Evolutionary conservation across 768 basidiomycete genomes (phyloP), one percentile per base, ranked within the genome.

Genomic region (Peribolospora baueri): DNA sequence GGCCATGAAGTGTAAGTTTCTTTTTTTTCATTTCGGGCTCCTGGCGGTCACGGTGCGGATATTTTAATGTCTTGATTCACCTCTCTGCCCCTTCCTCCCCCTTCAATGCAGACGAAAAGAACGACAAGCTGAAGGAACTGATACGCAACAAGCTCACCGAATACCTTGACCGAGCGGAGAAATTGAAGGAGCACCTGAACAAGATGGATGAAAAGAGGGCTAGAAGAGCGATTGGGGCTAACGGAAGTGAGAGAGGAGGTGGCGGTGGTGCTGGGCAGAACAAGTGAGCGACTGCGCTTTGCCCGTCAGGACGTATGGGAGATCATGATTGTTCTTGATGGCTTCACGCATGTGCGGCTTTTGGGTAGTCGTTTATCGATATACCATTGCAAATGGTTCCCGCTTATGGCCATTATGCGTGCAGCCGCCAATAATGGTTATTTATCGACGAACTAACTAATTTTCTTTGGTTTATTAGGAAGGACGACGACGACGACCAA

Each of bases 91-190:
- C 13, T 48, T 10, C 25, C 39, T 50, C 3, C 11, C 25, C 9
- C 5, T 13, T 5, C n/a, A n/a, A 25, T 25, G 25, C 65, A 84
- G 82, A 85, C 64, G 84, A 88, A 72, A 90, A 85, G 77, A 97
- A 93, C 68, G 84, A 88, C 59, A 85, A 81, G 67, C 81, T 87
- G 46, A 88, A 85, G 67, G 66, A 73, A 47, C 70, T 95, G 61
- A 91, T 97, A 64, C 77, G 80, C 51, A 70, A 73, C 48, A 97
- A 95, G 75, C 80, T 91, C 62, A 77, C 73, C 49, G 91, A 95
- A 64, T 97, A 97, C 67, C 77, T 97, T 43, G 74, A 75, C 50
- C 80, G 91, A 8, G 90, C 91, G 1, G 91, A 97, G 67, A 83
- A 76, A 52, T 71, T 97, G 61, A 95, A 95, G 68, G 76, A 79